Conservation (phyloP, 2,329 filamentous ascomycete genomes). For the Fusarium sp. region DNA sequence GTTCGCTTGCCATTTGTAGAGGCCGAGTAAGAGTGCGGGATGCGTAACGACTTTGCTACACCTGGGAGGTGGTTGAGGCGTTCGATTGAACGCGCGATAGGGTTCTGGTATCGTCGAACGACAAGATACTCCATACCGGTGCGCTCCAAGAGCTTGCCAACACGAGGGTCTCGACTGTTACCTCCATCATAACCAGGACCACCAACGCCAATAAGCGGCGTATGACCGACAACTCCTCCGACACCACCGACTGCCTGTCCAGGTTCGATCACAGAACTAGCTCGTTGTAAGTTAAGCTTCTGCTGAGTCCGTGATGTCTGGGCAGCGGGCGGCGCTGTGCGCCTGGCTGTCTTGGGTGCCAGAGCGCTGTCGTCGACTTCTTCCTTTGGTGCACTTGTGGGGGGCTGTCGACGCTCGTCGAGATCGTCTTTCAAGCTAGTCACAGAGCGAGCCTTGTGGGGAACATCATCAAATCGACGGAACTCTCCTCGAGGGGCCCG, state of each 20-base stretch:
- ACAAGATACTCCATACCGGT: conserved; percentile 81
- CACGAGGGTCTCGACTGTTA: conserved; percentile 68
- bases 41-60: conserved; percentile 62
- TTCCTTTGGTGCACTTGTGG: conserved; percentile 40
- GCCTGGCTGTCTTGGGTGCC: conserved; percentile 58
- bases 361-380: conserved; percentile 60
- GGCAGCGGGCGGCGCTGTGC: conserved; percentile 57
- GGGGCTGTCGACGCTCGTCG: conserved; percentile 38
- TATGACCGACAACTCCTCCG: conserved; percentile 56
- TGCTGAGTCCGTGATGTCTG: conserved; percentile 78
- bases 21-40: conserved; percentile 57
- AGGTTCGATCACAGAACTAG: conserved; percentile 77
- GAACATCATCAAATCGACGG: conserved; percentile 50
- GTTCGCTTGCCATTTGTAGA: conserved; percentile 54
- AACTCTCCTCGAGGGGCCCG: conserved; percentile 51
- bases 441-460: conserved; percentile 58
- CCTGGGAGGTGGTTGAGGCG: conserved; percentile 61
- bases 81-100: conserved; percentile 71
- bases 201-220: conserved; percentile 64
- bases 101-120: conserved; percentile 77
- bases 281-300: conserved; percentile 79
- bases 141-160: conserved; percentile 74
- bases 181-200: conserved; percentile 66
- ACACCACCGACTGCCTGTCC: conserved; percentile 58
- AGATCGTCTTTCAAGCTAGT: conserved; percentile 50